Evolutionary conservation across 306 rosid species (phyloP).

Genomic region (Styphnolobium japonicum): DNA sequence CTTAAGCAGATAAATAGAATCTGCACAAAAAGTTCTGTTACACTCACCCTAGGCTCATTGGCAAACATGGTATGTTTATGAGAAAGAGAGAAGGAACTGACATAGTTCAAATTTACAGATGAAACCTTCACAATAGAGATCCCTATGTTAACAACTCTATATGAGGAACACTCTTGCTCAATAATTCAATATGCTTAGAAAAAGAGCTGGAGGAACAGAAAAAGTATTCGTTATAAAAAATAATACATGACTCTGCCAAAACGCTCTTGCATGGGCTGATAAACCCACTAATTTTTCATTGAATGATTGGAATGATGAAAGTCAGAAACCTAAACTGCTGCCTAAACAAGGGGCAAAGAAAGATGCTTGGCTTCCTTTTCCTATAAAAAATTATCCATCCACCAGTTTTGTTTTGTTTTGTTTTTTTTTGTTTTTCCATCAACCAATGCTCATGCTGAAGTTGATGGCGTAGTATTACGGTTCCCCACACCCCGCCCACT

Average conservation of each 20-base stretch:
- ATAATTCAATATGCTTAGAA: slow-evolving; percentile 25
- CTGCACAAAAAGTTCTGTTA: neutral
- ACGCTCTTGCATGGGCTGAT: slow-evolving; percentile 29
- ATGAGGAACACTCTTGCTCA: slow-evolving; percentile 28
- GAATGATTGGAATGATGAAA: slow-evolving; percentile 33
- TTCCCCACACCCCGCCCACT: slow-evolving; percentile 67
- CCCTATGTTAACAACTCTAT: slow-evolving; percentile 22
- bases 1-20: neutral
- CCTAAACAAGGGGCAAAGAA: slow-evolving; percentile 34
- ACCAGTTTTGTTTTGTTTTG: slow-evolving; percentile 24
- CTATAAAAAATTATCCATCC: slow-evolving; percentile 46
- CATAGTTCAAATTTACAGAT: slow-evolving; percentile 20
- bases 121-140: slow-evolving; percentile 18
- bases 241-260: slow-evolving; percentile 26
- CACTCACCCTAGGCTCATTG: neutral
- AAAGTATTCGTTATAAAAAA: slow-evolving; percentile 10
- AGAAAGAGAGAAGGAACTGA: neutral
- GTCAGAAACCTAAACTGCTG: slow-evolving; percentile 36
- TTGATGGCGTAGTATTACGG: slow-evolving; percentile 36
- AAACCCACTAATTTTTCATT: slow-evolving; percentile 30
- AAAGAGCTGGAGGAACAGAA: neutral
- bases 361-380: slow-evolving; percentile 22
- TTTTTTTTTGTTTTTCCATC: neutral
- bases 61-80: neutral
- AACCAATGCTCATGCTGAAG: slow-evolving; percentile 34